Evolutionary conservation across 192 early-diverging fungal species (phyloP), one percentile per base, ranked within the genome.

Genomic region (Coemansia sp.): DNA sequence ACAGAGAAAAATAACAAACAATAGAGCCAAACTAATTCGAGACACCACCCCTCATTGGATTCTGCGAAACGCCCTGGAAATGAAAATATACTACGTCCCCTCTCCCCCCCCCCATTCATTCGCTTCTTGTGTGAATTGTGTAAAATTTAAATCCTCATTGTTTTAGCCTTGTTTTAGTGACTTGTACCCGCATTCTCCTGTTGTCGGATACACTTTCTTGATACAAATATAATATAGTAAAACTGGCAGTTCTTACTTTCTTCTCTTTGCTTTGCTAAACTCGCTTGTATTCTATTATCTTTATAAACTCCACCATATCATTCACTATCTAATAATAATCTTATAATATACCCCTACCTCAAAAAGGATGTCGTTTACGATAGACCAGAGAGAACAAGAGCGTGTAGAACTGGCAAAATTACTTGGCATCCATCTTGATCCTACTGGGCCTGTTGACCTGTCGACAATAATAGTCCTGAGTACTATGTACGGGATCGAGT

Each of bases 381-480:
- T 69, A 25, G 69, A 70, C 19, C 66, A 65, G 5, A 55, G 58
- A 2, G 76, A 79, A 29, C 60, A 73, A 44, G 36, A 33, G 2
- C 62, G 76, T 6, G 53, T 79, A 6, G 64, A 70, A 38, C 28
- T 64, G 13, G 76, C 76, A 22, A 45, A 23, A 23, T 73, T 70
- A 22, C 57, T 73, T 2, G 76, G 69, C 2, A 42, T 79, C 3
- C 57, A 64, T n/a, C 61, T 79, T 4, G 70, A 73, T 47, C 76
- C 76, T 0, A 62, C 73, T 6, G 59, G 76, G 8, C 55, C 72
- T 45, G 62, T 79, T 1, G 76, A 79, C 25, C 33, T 79, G 20
- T 79, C 76, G 2, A 79, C 70, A 1, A 79, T 79, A 6, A 50
- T 67, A 9, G 60, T 79, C 0, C 40, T 79, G 13, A 61, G 69